A percentile compares a stretch with the other conserved stretches of the same genome.
These are phyloP conservation scores for Metschnikowia similis DNA, from an alignment of 805 yeast genomes.

Conservation along the genomic window DNA sequence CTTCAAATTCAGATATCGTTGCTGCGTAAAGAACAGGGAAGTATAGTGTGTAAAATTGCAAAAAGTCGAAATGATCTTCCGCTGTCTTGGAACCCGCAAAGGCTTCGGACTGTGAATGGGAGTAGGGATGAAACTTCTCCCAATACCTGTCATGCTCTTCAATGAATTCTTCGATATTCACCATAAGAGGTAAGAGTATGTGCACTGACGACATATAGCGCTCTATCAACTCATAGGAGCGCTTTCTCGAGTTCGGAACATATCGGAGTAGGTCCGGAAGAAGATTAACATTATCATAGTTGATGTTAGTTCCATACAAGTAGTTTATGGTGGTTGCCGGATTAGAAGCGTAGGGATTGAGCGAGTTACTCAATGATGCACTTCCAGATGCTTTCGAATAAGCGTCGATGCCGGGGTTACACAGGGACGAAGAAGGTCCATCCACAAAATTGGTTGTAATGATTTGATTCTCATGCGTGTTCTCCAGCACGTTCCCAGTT, in stretches of 20 bases:
- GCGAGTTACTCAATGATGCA: slow-evolving; percentile 16
- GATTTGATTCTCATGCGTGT: not conserved
- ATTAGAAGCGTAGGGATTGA: slow-evolving; percentile 29
- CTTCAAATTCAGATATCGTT: slow-evolving; percentile 56
- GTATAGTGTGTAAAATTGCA: slow-evolving; percentile 45
- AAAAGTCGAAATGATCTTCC: slow-evolving; percentile 30
- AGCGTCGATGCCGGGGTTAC: slow-evolving; percentile 1
- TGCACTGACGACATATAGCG: slow-evolving; percentile 52
- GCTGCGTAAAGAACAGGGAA: slow-evolving; percentile 57
- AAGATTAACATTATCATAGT: slow-evolving; percentile 32
- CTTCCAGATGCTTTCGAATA: not conserved
- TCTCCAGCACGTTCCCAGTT: not conserved
- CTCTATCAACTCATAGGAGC: slow-evolving; percentile 44
- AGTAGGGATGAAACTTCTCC: slow-evolving; percentile 27
- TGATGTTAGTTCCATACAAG: slow-evolving; percentile 37
- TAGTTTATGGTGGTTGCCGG: slow-evolving; percentile 32
- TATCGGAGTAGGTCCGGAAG: slow-evolving; percentile 37
- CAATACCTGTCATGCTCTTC: slow-evolving; percentile 48
- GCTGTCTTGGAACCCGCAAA: slow-evolving; percentile 11
- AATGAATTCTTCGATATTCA: slow-evolving; percentile 42
- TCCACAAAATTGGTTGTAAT: slow-evolving; percentile 17
- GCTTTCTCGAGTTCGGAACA: slow-evolving; percentile 40
- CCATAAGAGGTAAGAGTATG: slow-evolving; percentile 49
- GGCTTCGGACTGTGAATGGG: slow-evolving; percentile 2
- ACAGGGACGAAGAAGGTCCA: slow-evolving; percentile 8